Evolutionary conservation across 78 protist genomes (phyloP).

Genomic region (Planoprotostelium fungivorum): DNA sequence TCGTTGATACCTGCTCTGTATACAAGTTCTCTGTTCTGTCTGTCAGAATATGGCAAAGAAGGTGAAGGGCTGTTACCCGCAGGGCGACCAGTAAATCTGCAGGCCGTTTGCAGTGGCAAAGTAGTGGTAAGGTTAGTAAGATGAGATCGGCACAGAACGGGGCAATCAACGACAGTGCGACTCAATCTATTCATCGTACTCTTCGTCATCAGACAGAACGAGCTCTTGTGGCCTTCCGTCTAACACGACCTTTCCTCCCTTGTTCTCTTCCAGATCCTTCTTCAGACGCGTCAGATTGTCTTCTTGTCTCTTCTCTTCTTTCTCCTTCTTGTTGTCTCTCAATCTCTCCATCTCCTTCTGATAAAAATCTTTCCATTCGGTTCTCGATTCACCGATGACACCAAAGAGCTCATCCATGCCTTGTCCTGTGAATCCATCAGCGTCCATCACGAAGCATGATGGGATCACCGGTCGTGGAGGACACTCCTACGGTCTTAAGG

Average conservation of each 20-base stretch:
- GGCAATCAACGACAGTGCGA: not conserved
- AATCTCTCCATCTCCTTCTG: constrained; percentile 42
- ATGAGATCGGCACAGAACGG: not conserved
- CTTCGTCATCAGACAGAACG: not conserved
- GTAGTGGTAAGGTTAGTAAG: not conserved
- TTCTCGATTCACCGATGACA: constrained; percentile 38
- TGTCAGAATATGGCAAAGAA: not conserved
- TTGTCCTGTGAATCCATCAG: constrained; percentile 80
- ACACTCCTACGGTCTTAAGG: constrained; percentile 7
- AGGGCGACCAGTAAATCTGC: not conserved
- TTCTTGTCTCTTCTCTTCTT: constrained; percentile 11
- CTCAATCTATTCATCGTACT: not conserved
- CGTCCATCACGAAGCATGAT: constrained; percentile 13
- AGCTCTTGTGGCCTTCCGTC: not conserved
- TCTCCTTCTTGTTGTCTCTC: constrained; percentile 16
- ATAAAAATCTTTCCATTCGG: constrained; percentile 60
- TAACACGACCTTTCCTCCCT: constrained; percentile 54
- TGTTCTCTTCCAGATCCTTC: constrained; percentile 53
- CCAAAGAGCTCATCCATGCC: constrained; percentile 76
- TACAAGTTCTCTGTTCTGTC: not conserved
- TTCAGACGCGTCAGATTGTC: constrained; percentile 44
- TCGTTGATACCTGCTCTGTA: not conserved
- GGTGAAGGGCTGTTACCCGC: not conserved
- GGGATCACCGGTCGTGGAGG: constrained; percentile 8
- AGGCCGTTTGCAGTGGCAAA: not conserved